Evolutionary conservation across 225 moss, liverwort and hornwort species (phyloP), one percentile per base, ranked within the genome.

Genomic region (Marchantia paleacea): DNA sequence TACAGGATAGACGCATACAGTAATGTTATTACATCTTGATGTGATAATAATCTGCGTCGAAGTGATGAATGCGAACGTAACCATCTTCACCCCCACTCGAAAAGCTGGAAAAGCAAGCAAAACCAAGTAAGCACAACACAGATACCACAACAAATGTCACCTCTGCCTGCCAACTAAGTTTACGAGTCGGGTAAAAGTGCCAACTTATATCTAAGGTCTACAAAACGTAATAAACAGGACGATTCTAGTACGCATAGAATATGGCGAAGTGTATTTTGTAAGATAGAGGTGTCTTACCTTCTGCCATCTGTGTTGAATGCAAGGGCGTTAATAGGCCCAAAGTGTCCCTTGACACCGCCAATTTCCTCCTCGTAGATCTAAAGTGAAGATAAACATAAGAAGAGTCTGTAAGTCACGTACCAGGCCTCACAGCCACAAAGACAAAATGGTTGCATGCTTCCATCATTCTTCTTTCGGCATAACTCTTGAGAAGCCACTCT

Each of bases 11-110:
- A 18, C 49, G 8, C 47, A 79, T 39, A 39, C 2, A 39, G 2
- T 2, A 39, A 39, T 39, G 39, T 39, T 39, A 39, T 74, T 89
- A 94, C 75, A 97, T 88, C 85, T 92, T 97, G 4, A 97, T 94
- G 69, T 97, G 94, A 76, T 89, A 94, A 79, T 97, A 94, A 82
- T 97, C 93, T 58, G 94, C 91, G 85, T 97, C 94, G 69, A 97
- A 97, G 84, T 93, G 93, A 85, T 97, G 96, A 53, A 94, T 88
- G 49, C 94, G 85, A 18, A 94, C 93, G 75, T 97, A 94, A 66
- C 94, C 96, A 85, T 97, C 96, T 84, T 97, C 96, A 80, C 96
- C 94, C 52, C 96, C 96, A 48, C 94, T 97, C 26, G 92, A 91
- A 80, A 97, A 97, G 82, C 89, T 90, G 89, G 84, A 81, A 26